Evolutionary conservation across 176 grass and related monocot genomes (phyloP).

Genomic region (Puccinellia tenuiflora): DNA sequence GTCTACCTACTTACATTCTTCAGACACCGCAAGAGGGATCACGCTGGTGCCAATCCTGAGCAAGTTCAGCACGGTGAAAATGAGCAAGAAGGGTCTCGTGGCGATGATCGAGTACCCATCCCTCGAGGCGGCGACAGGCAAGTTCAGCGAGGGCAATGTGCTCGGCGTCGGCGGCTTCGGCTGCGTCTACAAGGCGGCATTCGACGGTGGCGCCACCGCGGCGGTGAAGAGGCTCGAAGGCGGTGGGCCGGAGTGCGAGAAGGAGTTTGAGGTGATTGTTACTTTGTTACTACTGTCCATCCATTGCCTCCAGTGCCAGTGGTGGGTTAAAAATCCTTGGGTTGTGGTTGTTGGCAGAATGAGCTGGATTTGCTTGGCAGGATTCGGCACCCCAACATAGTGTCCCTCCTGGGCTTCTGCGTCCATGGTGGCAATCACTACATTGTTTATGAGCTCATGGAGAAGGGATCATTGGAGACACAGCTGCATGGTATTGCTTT

Average conservation of each 20-base stretch:
- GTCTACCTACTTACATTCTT: background rate
- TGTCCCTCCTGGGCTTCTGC: conserved; percentile 90
- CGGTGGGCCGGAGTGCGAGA: conserved; percentile 55
- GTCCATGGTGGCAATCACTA: conserved; percentile 58
- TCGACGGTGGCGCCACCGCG: conserved; percentile 49
- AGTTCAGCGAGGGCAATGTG: conserved; percentile 69
- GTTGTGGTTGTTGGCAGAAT: conserved; percentile 59
- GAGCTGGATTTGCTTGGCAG: conserved; percentile 88
- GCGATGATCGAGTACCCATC: conserved; percentile 66
- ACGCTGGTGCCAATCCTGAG: conserved; percentile 60
- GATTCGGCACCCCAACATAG: conserved; percentile 93
- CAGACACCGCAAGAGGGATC: conserved; percentile 54
- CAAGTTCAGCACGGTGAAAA: conserved; percentile 69
- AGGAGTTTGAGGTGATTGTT: conserved; percentile 77
- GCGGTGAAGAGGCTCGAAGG: conserved; percentile 75
- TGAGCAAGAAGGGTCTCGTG: conserved; percentile 59
- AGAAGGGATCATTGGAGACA: conserved; percentile 86
- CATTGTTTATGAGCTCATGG: conserved; percentile 95
- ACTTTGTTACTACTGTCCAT: background rate
- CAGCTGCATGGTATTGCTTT: conserved; percentile 75
- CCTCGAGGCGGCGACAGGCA: conserved; percentile 61
- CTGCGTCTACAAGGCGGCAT: conserved; percentile 69
- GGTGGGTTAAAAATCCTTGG: background rate
- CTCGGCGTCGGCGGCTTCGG: conserved; percentile 81
- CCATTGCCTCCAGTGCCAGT: background rate